phyloP scores from a whole-genome alignment of 2,329 filamentous ascomycete species.

The Fusarium sp. region DNA sequence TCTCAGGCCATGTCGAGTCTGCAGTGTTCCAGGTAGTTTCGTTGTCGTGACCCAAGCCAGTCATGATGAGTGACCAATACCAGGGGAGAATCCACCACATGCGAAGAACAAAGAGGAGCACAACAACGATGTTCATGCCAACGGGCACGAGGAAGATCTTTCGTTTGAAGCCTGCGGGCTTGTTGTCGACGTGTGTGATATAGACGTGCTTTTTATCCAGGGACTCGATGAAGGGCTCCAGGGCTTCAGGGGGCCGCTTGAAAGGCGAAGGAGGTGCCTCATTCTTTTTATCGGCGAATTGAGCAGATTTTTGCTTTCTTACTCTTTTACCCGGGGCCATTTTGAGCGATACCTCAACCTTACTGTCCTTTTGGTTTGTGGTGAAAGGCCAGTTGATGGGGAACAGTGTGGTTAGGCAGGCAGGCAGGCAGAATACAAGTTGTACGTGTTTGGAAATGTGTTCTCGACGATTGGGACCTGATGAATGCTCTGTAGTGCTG shows the following conservation, averaged over 20 bases:
- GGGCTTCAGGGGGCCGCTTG: constrained; percentile 70
- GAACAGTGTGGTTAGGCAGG: constrained; percentile 13
- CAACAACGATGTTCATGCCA: constrained; percentile 78
- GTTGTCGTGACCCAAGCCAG: constrained; percentile 75
- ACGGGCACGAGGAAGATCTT: constrained; percentile 86
- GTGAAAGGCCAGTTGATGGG: constrained; percentile 13
- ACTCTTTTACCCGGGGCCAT: constrained; percentile 55
- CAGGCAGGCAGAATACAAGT: not conserved
- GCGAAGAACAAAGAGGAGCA: constrained; percentile 74
- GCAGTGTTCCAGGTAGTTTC: constrained; percentile 73
- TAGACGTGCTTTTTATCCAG: constrained; percentile 81
- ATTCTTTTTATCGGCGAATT: constrained; percentile 47
- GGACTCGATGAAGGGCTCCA: constrained; percentile 74
- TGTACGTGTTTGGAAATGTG: constrained; percentile 33
- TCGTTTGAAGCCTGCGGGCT: constrained; percentile 78
- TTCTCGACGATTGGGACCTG: constrained; percentile 37
- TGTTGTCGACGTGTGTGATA: constrained; percentile 84
- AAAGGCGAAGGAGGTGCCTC: constrained; percentile 73
- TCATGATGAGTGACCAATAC: constrained; percentile 77
- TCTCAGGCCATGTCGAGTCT: constrained; percentile 67
- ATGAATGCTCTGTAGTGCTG: constrained; percentile 8
- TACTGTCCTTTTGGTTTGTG: not conserved
- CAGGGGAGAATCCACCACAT: constrained; percentile 76
- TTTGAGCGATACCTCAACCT: not conserved
- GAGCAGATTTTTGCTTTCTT: constrained; percentile 50